Percentiles rank a stretch among this genome's conserved stretches.
phyloP scores from a whole-genome alignment of 805 yeast genomes.

The Saccharomyces mikatae region DNA sequence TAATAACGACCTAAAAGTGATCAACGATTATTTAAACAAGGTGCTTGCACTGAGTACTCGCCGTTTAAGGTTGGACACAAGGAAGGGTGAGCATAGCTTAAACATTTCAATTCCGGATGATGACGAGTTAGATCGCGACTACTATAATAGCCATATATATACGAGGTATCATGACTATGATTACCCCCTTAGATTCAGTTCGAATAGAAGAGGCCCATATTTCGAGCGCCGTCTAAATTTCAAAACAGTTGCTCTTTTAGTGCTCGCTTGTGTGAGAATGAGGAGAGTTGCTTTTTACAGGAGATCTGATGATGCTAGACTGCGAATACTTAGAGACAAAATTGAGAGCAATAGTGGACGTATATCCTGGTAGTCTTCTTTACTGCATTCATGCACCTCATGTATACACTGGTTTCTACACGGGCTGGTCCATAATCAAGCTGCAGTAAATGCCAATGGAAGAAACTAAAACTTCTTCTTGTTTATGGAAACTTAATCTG shows the following conservation, averaged over 20 bases:
- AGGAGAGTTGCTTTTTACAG: constrained; percentile 17
- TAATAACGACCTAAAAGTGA: constrained; percentile 26
- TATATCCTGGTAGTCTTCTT: constrained; percentile 16
- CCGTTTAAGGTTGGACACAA: constrained; percentile 21
- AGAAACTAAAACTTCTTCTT: background rate
- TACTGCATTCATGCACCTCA: background rate
- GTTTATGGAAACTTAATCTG: background rate
- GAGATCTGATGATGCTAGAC: constrained; percentile 22
- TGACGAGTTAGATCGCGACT: constrained; percentile 10
- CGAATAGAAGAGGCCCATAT: background rate
- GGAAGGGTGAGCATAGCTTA: background rate
- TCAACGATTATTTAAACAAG: constrained; percentile 28
- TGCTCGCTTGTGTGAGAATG: constrained; percentile 26
- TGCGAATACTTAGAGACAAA: constrained; percentile 22
- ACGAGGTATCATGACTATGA: background rate
- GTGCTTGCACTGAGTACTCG: constrained; percentile 25
- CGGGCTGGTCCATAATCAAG: background rate
- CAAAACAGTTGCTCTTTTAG: constrained; percentile 25
- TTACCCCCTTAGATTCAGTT: background rate
- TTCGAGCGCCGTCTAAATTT: constrained; percentile 12
- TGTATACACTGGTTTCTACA: background rate
- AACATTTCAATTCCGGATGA: constrained; percentile 11
- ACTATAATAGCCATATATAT: background rate
- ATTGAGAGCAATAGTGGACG: constrained; percentile 19
- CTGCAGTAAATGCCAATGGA: background rate